phyloP scores from a whole-genome alignment of 164 flowering plant genomes.

The Berberis vulgaris region DNA sequence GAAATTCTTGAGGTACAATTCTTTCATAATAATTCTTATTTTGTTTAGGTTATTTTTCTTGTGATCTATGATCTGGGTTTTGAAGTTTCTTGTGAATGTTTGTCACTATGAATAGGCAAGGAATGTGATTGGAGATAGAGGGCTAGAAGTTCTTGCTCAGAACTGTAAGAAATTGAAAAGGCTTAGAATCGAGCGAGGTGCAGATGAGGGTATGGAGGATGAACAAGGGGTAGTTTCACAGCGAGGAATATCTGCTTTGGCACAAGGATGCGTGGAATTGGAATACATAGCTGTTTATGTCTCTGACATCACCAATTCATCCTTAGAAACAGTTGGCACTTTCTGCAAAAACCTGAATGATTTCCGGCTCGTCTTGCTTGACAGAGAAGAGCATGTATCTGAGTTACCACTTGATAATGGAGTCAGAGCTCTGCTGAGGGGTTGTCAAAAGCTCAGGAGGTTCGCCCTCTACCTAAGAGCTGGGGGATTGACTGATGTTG shows the following conservation, averaged over 20 bases:
- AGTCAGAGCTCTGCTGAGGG: conserved; percentile 62
- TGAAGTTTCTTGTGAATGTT: neutral
- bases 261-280: conserved; percentile 68
- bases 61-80: neutral
- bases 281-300: conserved; percentile 87
- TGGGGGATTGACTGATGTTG: conserved; percentile 84
- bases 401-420: conserved; percentile 97
- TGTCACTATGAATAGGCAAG: conserved; percentile 38
- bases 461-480: conserved; percentile 76
- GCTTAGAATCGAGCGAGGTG: conserved; percentile 85
- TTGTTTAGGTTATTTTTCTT: neutral
- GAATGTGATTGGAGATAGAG: conserved; percentile 75
- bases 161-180: conserved; percentile 53
- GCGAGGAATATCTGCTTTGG: conserved; percentile 69
- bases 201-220: conserved; percentile 86
- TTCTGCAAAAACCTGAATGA: conserved; percentile 61
- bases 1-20: conserved; percentile 89
- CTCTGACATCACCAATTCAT: conserved; percentile 74
- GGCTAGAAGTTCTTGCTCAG: conserved; percentile 54
- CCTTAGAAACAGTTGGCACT: conserved; percentile 57
- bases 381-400: conserved; percentile 53
- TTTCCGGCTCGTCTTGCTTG: conserved; percentile 87
- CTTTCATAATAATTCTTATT: neutral
- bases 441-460: conserved; percentile 64
- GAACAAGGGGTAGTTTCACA: conserved; percentile 83